Evolutionary conservation across 1,284 basidiomycete genomes (phyloP).

Genomic region (Kwoniella shivajii): DNA sequence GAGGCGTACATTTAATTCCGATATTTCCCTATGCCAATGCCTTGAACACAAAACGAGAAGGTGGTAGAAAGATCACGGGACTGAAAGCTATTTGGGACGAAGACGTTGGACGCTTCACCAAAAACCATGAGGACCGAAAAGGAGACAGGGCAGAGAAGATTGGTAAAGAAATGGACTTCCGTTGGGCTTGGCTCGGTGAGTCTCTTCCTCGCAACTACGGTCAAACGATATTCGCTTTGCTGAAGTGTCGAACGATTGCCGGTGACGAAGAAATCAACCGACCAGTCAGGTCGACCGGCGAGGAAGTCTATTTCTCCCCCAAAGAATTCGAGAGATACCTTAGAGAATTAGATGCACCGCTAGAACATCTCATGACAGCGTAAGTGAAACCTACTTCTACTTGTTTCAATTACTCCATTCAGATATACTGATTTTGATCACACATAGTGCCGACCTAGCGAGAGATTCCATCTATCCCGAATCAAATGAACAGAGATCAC

Average conservation of each 20-base stretch:
- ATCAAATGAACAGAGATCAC: constrained; percentile 8
- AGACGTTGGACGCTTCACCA: constrained; percentile 8
- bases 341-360: constrained; percentile 33
- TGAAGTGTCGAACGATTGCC: neutral
- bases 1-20: constrained; percentile 4
- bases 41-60: neutral
- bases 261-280: constrained; percentile 37
- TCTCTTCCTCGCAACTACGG: neutral
- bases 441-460: constrained; percentile 33
- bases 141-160: constrained; percentile 7
- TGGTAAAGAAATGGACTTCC: constrained; percentile 20
- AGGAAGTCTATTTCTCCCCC: constrained; percentile 12
- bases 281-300: neutral
- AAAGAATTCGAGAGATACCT: constrained; percentile 25
- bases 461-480: constrained; percentile 21
- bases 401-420: neutral
- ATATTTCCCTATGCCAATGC: neutral
- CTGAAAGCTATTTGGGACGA: constrained; percentile 21
- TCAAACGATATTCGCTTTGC: neutral
- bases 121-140: neutral
- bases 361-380: constrained; percentile 39
- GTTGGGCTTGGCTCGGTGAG: constrained; percentile 45
- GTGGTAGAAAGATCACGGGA: neutral
- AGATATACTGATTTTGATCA: neutral
- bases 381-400: constrained; percentile 15